Conservation (phyloP, 129 eudicot species). For the Lonicera japonica region DNA sequence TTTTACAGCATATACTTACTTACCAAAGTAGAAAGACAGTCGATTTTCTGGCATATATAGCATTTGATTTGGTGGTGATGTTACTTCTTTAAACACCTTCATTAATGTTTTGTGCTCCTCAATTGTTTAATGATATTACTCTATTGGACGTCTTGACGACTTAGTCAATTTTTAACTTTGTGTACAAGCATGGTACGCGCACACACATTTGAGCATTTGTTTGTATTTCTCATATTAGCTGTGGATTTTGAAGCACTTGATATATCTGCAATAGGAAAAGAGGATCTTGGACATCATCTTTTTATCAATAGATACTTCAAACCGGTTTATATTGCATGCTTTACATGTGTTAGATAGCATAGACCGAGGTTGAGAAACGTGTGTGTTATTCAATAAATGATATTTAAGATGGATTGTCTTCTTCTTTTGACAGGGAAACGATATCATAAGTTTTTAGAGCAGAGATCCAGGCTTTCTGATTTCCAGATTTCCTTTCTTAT, state of each 20-base stretch:
- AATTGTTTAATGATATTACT: neutral
- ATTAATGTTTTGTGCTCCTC: neutral
- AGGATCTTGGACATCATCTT: neutral
- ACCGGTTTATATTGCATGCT: neutral
- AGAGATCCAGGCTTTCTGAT: no score
- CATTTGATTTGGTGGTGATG: no score
- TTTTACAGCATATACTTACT: no score
- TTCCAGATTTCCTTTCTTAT: neutral
- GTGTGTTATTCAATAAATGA: neutral
- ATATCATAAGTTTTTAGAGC: neutral
- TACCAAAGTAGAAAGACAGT: no score
- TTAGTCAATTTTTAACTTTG: neutral
- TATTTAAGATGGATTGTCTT: neutral
- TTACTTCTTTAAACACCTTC: no score
- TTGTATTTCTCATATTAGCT: neutral
- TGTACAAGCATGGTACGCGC: neutral
- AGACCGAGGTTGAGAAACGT: neutral
- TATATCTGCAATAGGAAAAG: neutral
- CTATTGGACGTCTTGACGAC: neutral
- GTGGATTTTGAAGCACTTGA: neutral
- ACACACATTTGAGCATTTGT: neutral
- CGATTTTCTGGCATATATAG: no score
- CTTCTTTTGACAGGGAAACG: neutral
- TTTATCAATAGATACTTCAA: neutral
- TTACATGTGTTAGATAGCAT: neutral